Evolutionary conservation across 495 filamentous ascomycete genomes (phyloP).

Genomic region (Lepraria neglecta): DNA sequence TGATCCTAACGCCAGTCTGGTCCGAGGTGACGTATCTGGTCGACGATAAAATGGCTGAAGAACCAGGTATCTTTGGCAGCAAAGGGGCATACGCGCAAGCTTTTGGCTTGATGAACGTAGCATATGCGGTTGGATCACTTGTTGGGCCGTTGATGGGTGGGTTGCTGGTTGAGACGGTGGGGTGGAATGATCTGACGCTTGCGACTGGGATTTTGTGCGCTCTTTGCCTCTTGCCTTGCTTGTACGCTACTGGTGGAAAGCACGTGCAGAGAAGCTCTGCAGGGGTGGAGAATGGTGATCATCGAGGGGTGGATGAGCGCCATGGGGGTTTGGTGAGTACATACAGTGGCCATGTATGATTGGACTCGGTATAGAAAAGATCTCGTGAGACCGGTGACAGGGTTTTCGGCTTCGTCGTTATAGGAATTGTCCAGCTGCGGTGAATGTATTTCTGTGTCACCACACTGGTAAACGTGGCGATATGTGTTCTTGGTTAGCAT

Average conservation of each 20-base stretch:
- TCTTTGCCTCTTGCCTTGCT: conserved; percentile 11
- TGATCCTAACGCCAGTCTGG: conserved; percentile 55
- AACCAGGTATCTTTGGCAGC: conserved; percentile 35
- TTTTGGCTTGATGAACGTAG: conserved; percentile 35
- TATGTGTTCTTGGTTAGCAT: no score
- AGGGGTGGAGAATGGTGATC: not conserved
- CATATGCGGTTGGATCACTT: conserved; percentile 34
- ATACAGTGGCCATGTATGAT: not conserved
- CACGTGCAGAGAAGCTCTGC: not conserved
- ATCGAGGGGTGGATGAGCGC: not conserved
- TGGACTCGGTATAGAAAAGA: no score
- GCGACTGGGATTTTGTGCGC: conserved; percentile 10
- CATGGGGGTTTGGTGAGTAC: not conserved
- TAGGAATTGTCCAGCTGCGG: no score
- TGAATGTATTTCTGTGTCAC: no score
- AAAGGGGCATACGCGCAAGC: conserved; percentile 39
- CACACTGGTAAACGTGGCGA: no score
- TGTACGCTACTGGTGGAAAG: conserved; percentile 17
- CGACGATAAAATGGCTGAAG: conserved; percentile 26
- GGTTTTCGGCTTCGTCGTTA: no score
- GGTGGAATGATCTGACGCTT: conserved; percentile 33
- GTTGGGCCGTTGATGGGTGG: conserved; percentile 37
- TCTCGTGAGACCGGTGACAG: not conserved
- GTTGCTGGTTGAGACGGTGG: conserved; percentile 31
- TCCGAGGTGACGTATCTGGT: conserved; percentile 49